Conservation (phyloP, 1,284 basidiomycete genomes). For the Microbotryomycetes sp. region DNA sequence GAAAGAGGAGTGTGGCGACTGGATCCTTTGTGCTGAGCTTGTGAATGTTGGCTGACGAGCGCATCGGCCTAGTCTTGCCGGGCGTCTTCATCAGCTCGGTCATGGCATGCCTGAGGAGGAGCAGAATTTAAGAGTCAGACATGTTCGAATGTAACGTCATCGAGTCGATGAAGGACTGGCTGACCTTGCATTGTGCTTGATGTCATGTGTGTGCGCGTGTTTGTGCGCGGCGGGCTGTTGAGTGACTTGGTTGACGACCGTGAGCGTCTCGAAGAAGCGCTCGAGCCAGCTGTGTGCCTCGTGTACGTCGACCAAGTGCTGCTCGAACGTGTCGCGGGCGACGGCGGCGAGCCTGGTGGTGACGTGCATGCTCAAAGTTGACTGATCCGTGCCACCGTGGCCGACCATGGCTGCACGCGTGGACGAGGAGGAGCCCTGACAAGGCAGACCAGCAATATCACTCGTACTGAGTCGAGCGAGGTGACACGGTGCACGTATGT, state of each 20-base stretch:
- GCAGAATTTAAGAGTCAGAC: too few relatives aligned
- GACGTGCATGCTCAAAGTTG: background rate
- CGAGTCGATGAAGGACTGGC: background rate
- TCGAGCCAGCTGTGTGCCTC: constrained; percentile 28
- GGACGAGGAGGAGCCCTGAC: constrained; percentile 8
- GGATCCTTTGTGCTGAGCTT: constrained; percentile 16
- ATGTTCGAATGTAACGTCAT: too few relatives aligned
- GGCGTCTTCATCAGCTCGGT: constrained; percentile 31
- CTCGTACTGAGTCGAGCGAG: too few relatives aligned
- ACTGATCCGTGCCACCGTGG: background rate
- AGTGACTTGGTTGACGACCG: background rate
- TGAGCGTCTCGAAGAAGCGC: constrained; percentile 16
- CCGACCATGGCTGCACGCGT: background rate
- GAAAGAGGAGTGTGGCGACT: constrained; percentile 27
- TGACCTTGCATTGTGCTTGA: constrained; percentile 1
- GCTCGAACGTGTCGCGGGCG: constrained; percentile 10
- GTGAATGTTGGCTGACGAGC: background rate
- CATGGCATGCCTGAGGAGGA: constrained; percentile 2
- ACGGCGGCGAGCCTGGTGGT: constrained; percentile 3
- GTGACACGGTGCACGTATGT: too few relatives aligned
- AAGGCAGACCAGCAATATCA: too few relatives aligned
- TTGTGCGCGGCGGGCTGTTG: background rate
- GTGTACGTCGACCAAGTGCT: constrained; percentile 14
- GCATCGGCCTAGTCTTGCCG: background rate
- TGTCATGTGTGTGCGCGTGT: constrained; percentile 1